These are phyloP conservation scores for Athelia sp. DNA, from an alignment of 1,284 basidiomycete genomes.

Conservation along the genomic window DNA sequence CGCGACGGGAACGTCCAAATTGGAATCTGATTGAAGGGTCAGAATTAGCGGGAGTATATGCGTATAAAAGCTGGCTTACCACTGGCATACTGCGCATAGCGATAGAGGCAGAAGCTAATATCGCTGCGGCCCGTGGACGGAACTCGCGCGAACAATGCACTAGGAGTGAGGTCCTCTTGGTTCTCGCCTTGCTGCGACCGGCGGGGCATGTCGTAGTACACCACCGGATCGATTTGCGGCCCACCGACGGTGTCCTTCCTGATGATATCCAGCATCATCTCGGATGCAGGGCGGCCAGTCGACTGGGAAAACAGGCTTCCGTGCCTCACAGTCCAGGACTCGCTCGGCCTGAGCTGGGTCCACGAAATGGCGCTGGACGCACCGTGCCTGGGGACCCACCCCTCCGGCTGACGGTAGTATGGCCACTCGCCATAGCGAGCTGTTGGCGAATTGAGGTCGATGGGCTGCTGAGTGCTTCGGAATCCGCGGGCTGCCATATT, in stretches of 20 bases:
- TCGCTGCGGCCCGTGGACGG: not conserved
- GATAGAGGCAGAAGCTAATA: not conserved
- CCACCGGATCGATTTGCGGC: not conserved
- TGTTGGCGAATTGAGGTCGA: no score
- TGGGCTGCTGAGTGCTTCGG: no score
- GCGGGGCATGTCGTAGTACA: not conserved
- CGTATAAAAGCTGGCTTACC: not conserved
- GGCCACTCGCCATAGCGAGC: not conserved
- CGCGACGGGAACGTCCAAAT: not conserved
- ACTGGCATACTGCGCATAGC: conserved; percentile 1
- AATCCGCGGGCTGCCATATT: no score
- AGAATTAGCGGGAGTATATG: not conserved
- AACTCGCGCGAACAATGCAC: not conserved
- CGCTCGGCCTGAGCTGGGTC: not conserved
- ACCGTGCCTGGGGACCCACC: not conserved
- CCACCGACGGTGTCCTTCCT: not conserved
- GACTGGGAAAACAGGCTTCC: not conserved
- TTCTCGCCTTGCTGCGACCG: not conserved
- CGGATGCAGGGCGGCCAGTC: not conserved
- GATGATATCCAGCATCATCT: not conserved
- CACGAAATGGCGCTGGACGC: not conserved
- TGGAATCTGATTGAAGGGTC: not conserved
- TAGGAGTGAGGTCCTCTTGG: not conserved
- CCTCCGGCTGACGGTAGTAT: not conserved
- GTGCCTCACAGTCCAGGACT: not conserved